These are phyloP conservation scores for Crithidia fasciculata DNA, from an alignment of 208 protist genomes.

Conservation along the genomic window DNA sequence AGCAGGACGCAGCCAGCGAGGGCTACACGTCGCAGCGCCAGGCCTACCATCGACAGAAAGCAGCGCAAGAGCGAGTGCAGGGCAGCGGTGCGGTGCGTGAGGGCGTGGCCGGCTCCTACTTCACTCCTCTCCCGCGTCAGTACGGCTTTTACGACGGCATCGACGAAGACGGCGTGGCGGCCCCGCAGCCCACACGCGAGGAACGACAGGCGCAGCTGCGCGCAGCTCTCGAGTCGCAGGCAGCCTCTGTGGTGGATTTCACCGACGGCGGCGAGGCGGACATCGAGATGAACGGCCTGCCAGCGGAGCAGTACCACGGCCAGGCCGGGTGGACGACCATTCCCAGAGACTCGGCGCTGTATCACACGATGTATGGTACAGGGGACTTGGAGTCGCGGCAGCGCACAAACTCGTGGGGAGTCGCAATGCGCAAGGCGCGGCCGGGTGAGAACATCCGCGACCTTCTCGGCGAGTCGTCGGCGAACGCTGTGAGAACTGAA, in stretches of 20 bases:
- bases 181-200: slow-evolving; percentile 38
- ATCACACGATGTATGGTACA: slow-evolving; percentile 53
- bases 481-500: background rate
- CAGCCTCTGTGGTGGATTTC: slow-evolving; percentile 76
- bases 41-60: slow-evolving; percentile 26
- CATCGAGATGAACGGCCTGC: slow-evolving; percentile 76
- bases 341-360: slow-evolving; percentile 78
- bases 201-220: slow-evolving; percentile 55
- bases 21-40: slow-evolving; percentile 39
- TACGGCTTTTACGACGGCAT: slow-evolving; percentile 78
- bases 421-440: slow-evolving; percentile 28
- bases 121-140: slow-evolving; percentile 67
- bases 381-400: slow-evolving; percentile 78
- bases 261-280: slow-evolving; percentile 80
- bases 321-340: slow-evolving; percentile 77
- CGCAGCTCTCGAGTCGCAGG: slow-evolving; percentile 59
- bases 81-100: background rate
- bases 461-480: slow-evolving; percentile 23
- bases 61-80: slow-evolving; percentile 15
- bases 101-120: slow-evolving; percentile 50
- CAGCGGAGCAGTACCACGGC: slow-evolving; percentile 76
- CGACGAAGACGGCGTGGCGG: slow-evolving; percentile 61
- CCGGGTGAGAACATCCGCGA: background rate
- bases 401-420: slow-evolving; percentile 79
- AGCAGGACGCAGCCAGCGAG: background rate